phyloP scores from a whole-genome alignment of 2,329 filamentous ascomycete genomes.

The Ascochyta viciae-villosae region DNA sequence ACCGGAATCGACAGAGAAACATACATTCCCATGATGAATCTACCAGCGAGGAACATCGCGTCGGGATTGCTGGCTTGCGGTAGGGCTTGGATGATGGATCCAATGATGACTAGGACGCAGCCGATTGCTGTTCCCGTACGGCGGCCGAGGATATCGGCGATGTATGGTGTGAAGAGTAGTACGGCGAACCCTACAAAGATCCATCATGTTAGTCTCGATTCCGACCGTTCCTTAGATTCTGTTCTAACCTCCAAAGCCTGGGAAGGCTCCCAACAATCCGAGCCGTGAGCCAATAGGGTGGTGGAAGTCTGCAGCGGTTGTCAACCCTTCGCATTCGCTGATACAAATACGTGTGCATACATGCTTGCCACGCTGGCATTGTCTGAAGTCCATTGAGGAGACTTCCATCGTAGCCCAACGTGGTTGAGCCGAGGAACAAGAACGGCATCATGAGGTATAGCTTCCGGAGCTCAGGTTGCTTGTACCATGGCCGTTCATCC shows the following conservation, averaged over 20 bases:
- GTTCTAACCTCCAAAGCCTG: conserved; percentile 49
- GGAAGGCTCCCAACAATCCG: conserved; percentile 54
- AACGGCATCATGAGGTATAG: conserved; percentile 30
- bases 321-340: neutral
- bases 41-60: conserved; percentile 56
- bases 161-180: conserved; percentile 50
- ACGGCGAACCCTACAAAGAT: conserved; percentile 49
- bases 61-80: conserved; percentile 52
- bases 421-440: conserved; percentile 27
- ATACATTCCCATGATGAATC: conserved; percentile 43
- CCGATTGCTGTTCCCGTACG: conserved; percentile 62
- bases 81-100: conserved; percentile 57
- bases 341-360: conserved; percentile 46
- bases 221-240: neutral
- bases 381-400: conserved; percentile 29
- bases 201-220: neutral
- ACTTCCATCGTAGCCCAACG: conserved; percentile 27
- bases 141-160: conserved; percentile 52
- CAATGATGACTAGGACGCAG: conserved; percentile 58
- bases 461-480: conserved; percentile 26
- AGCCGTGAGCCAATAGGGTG: conserved; percentile 57
- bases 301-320: conserved; percentile 44
- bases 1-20: neutral
- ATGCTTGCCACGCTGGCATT: conserved; percentile 28
- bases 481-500: conserved; percentile 26